Evolutionary conservation across 1,284 basidiomycete genomes (phyloP), one percentile per base, ranked within the genome.

Genomic region (Mycosarcoma maydis): DNA sequence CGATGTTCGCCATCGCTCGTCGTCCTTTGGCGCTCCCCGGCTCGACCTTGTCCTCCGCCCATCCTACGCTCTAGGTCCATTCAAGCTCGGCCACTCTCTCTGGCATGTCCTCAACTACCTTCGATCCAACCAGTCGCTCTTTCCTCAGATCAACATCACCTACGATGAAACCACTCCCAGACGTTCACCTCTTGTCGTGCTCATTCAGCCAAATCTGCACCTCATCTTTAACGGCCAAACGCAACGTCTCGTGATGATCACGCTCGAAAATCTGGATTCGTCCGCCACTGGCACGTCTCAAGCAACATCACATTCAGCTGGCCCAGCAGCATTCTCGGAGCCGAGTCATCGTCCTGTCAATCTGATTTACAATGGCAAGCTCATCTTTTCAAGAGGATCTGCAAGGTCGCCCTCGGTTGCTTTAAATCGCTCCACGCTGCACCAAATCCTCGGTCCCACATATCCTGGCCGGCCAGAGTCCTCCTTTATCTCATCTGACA

Each of bases 61-160:
- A 20, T 68, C 60, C 4, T 41, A 46, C 14, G 43, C 52, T 7
- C 57, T 72, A 9, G 70, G 70, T 7, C 70, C 70, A 2, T 72
- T 72, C 57, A 64, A 58, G 49, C 65, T 72, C 5, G 70, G 70
- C 20, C 65, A 69, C 50, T 61, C 70, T n/a, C 65, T 72, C n/a
- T 72, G 70, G 65, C 70, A 72, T 34, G 43, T 55, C 6, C 50
- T 72, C 59, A 67, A 72, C 61, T 65, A 72, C 23, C 61, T 72
- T 6, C 60, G 70, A 13, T 72, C 70, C 20, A 50, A 69, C 9
- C 65, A 65, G 14, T 64, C 58, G 3, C 54, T 69, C 30, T 72
- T 69, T 24, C 70, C 70, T 2, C 65, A 72, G 33, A 49, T 72
- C 57, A 52, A 65, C 57, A 50, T 72, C 53, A 51, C 46, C 22